Evolutionary conservation across 768 basidiomycete species (phyloP).

Genomic region (Mycena alexandri): DNA sequence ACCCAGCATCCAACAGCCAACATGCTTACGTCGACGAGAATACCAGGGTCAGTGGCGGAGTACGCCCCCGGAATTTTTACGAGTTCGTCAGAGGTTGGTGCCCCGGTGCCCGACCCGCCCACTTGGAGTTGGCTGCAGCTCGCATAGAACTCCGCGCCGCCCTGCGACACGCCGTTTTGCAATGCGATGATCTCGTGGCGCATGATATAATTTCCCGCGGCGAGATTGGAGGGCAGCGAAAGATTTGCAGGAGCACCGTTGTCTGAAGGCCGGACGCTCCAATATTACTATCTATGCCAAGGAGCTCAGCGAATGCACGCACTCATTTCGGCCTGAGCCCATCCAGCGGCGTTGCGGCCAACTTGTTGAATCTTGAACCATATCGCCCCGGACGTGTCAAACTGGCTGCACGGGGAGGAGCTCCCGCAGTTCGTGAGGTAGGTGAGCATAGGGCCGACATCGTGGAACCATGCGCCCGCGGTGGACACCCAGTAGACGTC

Average conservation of each 20-base stretch:
- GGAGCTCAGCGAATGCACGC: slow-evolving; percentile 40
- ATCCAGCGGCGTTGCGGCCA: slow-evolving; percentile 57
- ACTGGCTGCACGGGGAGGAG: slow-evolving; percentile 68
- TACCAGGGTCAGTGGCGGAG: slow-evolving; percentile 76
- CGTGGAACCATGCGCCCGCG: slow-evolving; percentile 60
- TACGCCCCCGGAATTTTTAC: slow-evolving; percentile 83
- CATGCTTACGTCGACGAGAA: slow-evolving; percentile 63
- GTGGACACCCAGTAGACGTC: slow-evolving; percentile 56
- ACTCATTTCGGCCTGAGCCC: slow-evolving; percentile 71
- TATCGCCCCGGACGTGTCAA: slow-evolving; percentile 66
- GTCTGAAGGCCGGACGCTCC: slow-evolving; percentile 13
- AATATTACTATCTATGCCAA: slow-evolving; percentile 45
- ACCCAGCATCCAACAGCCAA: not conserved
- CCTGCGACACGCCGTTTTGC: slow-evolving; percentile 67
- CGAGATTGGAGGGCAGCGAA: slow-evolving; percentile 63
- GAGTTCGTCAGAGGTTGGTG: slow-evolving; percentile 60
- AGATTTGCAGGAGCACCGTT: slow-evolving; percentile 55
- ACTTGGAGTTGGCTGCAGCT: slow-evolving; percentile 73
- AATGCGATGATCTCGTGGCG: slow-evolving; percentile 87
- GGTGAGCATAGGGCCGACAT: slow-evolving; percentile 78
- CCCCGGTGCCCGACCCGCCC: slow-evolving; percentile 65
- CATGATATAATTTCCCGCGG: slow-evolving; percentile 79
- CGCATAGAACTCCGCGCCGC: slow-evolving; percentile 87
- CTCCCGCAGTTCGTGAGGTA: slow-evolving; percentile 78
- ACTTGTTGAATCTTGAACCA: slow-evolving; percentile 83